Conservation (phyloP, 2,329 filamentous ascomycete species). For the Aotearoamyces nothofagi region DNA sequence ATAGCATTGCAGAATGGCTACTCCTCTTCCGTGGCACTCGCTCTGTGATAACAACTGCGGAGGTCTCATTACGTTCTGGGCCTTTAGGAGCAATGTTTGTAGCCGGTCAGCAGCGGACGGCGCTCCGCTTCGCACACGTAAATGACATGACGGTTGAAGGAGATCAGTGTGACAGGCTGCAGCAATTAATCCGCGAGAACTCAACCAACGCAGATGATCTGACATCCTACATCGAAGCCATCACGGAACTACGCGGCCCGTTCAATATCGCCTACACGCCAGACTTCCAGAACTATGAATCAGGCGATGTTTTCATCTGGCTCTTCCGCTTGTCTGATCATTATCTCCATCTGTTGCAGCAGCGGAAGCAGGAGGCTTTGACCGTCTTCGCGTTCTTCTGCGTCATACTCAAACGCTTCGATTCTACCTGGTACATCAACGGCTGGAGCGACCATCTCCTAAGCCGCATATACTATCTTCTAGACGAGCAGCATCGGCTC, state of each 20-base stretch:
- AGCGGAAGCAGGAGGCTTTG: constrained; percentile 18
- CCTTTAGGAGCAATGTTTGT: constrained; percentile 13
- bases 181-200: constrained; percentile 9
- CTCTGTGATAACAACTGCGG: constrained; percentile 15
- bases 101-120: constrained; percentile 6
- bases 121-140: constrained; percentile 3
- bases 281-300: constrained; percentile 14
- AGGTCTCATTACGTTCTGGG: constrained; percentile 5
- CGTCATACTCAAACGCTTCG: constrained; percentile 17
- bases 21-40: constrained; percentile 19
- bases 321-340: constrained; percentile 20
- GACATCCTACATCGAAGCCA: constrained; percentile 15
- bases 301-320: constrained; percentile 24
- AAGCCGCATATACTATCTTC: constrained; percentile 12
- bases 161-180: constrained; percentile 9
- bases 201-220: constrained; percentile 7
- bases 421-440: constrained; percentile 19
- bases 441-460: constrained; percentile 20
- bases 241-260: constrained; percentile 18
- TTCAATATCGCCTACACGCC: constrained; percentile 12
- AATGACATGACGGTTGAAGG: constrained; percentile 2
- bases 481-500: constrained; percentile 19
- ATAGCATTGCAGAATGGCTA: constrained; percentile 20
- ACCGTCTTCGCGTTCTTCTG: constrained; percentile 20
- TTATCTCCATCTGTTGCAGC: constrained; percentile 19